These are phyloP conservation scores for Solanum dulcamara DNA, from an alignment of 257 asterid genomes.

Conservation along the genomic window DNA sequence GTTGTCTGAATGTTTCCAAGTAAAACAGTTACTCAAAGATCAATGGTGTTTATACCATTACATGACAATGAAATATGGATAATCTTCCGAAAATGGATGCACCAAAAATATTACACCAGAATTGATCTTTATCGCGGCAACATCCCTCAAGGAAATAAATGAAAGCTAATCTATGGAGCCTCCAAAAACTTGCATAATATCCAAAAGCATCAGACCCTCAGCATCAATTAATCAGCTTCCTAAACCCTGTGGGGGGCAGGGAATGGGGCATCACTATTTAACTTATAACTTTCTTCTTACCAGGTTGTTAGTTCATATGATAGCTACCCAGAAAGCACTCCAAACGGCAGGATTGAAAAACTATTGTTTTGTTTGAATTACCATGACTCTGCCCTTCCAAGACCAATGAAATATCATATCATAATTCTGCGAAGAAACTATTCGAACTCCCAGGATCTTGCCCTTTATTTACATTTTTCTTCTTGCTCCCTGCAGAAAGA, in stretches of 20 bases:
- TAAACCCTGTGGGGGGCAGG: neutral
- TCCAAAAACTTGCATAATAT: neutral
- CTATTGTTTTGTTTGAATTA: neutral
- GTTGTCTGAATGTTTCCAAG: neutral
- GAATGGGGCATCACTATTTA: neutral
- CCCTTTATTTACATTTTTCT: slow-evolving; percentile 34
- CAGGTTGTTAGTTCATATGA: neutral
- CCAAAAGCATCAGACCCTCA: neutral
- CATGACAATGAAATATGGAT: neutral
- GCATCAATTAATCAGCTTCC: neutral
- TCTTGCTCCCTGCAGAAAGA: slow-evolving; percentile 51
- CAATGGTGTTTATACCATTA: neutral
- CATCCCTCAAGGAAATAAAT: neutral
- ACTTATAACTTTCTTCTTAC: neutral
- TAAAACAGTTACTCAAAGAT: neutral
- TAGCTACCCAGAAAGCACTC: neutral
- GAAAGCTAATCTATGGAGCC: neutral
- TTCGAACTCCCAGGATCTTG: slow-evolving; percentile 19
- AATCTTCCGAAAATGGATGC: neutral
- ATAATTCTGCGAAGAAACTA: slow-evolving; percentile 65
- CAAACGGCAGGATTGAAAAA: neutral
- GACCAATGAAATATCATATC: neutral
- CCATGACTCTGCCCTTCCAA: neutral
- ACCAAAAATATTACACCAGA: neutral
- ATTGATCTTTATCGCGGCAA: neutral